phyloP scores from a whole-genome alignment of 768 basidiomycete genomes.

The Holtermanniella nyarrowii region DNA sequence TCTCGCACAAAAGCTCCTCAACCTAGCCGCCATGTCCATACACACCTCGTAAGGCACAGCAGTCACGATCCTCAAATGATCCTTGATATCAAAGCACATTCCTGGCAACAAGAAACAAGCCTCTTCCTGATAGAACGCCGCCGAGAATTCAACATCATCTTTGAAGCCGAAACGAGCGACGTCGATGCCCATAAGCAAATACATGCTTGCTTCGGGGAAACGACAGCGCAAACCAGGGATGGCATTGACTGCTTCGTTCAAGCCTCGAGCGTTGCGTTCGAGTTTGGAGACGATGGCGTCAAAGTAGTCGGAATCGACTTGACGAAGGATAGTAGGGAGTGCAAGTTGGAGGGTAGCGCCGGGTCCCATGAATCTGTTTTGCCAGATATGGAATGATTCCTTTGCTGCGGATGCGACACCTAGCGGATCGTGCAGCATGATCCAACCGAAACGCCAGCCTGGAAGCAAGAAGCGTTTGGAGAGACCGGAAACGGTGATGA shows the following conservation, averaged over 20 bases:
- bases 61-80: constrained; percentile 33
- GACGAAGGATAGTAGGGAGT: constrained; percentile 26
- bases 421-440: constrained; percentile 38
- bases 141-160: constrained; percentile 36
- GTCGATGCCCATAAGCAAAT: constrained; percentile 32
- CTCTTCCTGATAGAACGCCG: constrained; percentile 32
- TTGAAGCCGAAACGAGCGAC: constrained; percentile 16
- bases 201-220: constrained; percentile 29
- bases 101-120: constrained; percentile 37
- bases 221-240: constrained; percentile 27
- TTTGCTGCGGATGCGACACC: constrained; percentile 27
- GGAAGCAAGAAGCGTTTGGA: constrained; percentile 43
- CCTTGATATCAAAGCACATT: constrained; percentile 28
- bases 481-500: constrained; percentile 40
- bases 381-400: constrained; percentile 31
- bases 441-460: constrained; percentile 42
- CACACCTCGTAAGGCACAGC: constrained; percentile 28
- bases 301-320: constrained; percentile 26
- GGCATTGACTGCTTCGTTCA: constrained; percentile 11
- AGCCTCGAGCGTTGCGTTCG: constrained; percentile 25
- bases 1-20: constrained; percentile 25
- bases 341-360: constrained; percentile 31
- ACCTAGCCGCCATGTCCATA: constrained; percentile 28
- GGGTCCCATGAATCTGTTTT: constrained; percentile 41
- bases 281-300: constrained; percentile 29